A percentile compares a stretch with the other conserved stretches of the same genome.
phyloP scores from a whole-genome alignment of 1,284 basidiomycete species.

The Ganoderma meredithae region DNA sequence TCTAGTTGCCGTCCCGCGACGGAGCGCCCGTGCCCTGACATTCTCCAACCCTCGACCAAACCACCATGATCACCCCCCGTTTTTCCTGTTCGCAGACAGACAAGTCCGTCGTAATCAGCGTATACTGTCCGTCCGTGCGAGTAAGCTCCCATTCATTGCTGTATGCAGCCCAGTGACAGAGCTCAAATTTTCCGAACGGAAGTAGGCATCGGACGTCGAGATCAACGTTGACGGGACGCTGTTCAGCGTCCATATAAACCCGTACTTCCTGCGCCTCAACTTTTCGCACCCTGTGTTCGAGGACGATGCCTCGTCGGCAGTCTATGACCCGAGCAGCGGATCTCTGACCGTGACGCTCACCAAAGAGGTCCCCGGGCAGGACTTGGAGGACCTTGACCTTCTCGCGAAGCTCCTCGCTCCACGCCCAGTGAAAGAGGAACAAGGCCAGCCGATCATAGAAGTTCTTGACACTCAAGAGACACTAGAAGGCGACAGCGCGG shows the following conservation, averaged over 20 bases:
- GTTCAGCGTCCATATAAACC: constrained; percentile 79
- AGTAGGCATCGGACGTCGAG: constrained; percentile 80
- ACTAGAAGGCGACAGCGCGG: constrained; percentile 41
- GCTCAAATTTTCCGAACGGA: constrained; percentile 41
- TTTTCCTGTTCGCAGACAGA: constrained; percentile 80
- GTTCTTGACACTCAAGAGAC: constrained; percentile 56
- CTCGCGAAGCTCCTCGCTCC: constrained; percentile 79
- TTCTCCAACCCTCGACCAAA: constrained; percentile 12
- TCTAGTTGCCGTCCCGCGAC: constrained; percentile 19
- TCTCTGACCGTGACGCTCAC: constrained; percentile 74
- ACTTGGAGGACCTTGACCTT: constrained; percentile 79
- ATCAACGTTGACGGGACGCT: constrained; percentile 75
- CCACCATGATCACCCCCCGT: constrained; percentile 78
- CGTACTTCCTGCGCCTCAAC: constrained; percentile 81
- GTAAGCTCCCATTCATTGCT: constrained; percentile 51
- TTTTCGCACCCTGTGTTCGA: constrained; percentile 70
- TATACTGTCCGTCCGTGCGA: constrained; percentile 81
- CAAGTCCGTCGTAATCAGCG: constrained; percentile 60
- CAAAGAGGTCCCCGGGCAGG: constrained; percentile 68
- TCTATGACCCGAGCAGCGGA: constrained; percentile 76
- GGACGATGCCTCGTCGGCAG: constrained; percentile 73
- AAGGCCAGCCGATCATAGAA: constrained; percentile 63
- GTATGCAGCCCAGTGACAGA: neutral
- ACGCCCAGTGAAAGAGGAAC: constrained; percentile 48
- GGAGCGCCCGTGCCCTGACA: constrained; percentile 31